Base-by-base conservation (phyloP, 352 stramenopile species). In the Phytophthora aleatoria region DNA sequence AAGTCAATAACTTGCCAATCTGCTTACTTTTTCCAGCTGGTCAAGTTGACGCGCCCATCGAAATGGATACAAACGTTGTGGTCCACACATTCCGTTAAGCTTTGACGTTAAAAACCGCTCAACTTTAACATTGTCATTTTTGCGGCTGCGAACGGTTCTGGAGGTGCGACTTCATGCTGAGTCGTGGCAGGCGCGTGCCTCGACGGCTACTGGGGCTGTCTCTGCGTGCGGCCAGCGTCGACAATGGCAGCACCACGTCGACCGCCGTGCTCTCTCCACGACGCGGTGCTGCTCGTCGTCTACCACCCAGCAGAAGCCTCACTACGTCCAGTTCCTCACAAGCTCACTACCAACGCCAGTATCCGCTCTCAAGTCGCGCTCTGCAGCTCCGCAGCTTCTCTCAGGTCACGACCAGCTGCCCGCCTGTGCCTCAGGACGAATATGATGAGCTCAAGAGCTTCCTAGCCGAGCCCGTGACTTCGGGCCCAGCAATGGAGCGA, bases 391-490 rank as follows among this genome's bases (percentile, higher is more conserved):
- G 55, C 27, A 55, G 62, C 39, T 58, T 65, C 49, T 73, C 70
- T 11, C 49, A 62, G 10, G 54, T 64, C 15, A 43, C n/a, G 1
- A 51, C 53, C 20, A 67, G 49, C 8, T 13, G 5, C 13, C 62
- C 55, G 5, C 57, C 68, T 10, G 74, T 89, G 1, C 50, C 69
- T 33, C 33, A 69, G 3, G 73, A 86, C 6, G 69, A 85, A n/a
- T 89, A 89, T 44, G 80, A 85, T 30, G 60, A 76, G 57, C 73
- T 92, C 26, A 92, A 89, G 68, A 59, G 50, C 51, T 92, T 92
- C 27, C 57, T 91, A 5, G 73, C 79, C 41, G 57, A 78, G 43
- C 84, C 81, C 0, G 50, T 48, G 61, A 77, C 67, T 9, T 63
- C 76, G 3, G 78, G 77, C n/a, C 63, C 62, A 0, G 8, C 50